Base-by-base conservation (phyloP, 306 rosid genomes). In the Oxytropis ochrocephala region DNA sequence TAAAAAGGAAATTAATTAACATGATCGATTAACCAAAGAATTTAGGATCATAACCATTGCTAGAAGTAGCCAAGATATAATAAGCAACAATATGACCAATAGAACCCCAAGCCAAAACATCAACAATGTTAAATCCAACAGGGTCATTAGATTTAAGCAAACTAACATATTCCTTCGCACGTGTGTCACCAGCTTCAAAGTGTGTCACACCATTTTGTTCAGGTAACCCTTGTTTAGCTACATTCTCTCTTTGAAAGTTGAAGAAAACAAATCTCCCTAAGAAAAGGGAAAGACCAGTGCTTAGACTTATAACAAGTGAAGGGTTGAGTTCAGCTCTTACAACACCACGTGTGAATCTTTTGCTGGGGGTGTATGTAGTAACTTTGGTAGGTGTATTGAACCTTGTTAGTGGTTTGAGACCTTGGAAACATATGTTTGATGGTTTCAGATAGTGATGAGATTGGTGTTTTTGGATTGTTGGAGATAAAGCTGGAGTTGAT, bases 171-270 rank as follows among this genome's bases (percentile, higher is more conserved):
- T 94, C 99, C 76, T 91, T 85, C 2, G 99, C 97, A 19, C 99
- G 85, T 11, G 79, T 71, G 67, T 94, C 99, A 1, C 99, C 99
- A 0, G 99, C 97, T 76, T 94, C 99, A 54, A 87, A 94, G 70
- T 94, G 97, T 38, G 89, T 84, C 60, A 88, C 1, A 3, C 99
- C 99, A 12, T 94, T 94, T 78, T 94, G 99, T 85, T 85, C 97
- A 13, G 99, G 99, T 57, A 94, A 43, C 0, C 91, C 99, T 70
- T 94, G 99, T 19, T 94, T 94, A n/a, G 96, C 90, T 63, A 91
- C 92, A 59, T 94, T 94, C 75, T 91, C 97, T 62, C 99, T 90
- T 82, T 94, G 99, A 81, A 94, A 94, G 81, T 88, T 94, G 96
- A 91, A 94, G 86, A 94, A 94, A 13, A 94, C 99, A 59, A 94